Evolutionary conservation across 2,329 filamentous ascomycete genomes (phyloP).

Genomic region (Ophiostoma sp.): DNA sequence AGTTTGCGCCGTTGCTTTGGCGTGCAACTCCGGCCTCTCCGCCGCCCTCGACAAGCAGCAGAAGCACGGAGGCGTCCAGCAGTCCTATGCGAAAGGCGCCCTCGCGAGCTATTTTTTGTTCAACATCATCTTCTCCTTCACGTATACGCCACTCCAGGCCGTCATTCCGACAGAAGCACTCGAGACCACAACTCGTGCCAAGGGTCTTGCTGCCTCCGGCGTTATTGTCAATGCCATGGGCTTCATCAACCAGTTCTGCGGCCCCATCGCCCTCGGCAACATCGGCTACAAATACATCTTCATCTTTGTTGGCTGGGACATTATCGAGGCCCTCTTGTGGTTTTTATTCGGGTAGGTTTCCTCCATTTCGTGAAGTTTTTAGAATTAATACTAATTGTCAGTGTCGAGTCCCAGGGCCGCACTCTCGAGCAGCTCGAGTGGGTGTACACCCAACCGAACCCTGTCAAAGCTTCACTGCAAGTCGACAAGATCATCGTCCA

Average conservation of each 20-base stretch:
- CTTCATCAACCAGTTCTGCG: conserved; percentile 46
- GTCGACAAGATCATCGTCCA: conserved; percentile 45
- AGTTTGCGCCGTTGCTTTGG: background rate
- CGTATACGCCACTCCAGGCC: conserved; percentile 46
- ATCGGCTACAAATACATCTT: conserved; percentile 42
- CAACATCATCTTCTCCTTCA: conserved; percentile 46
- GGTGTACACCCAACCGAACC: conserved; percentile 46
- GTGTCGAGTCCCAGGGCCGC: conserved; percentile 46
- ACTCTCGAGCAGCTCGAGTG: conserved; percentile 47
- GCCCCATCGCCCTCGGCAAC: conserved; percentile 42
- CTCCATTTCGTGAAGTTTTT: background rate
- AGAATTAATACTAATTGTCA: conserved; percentile 33
- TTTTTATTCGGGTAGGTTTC: background rate
- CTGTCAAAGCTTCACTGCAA: conserved; percentile 45
- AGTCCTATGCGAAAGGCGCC: conserved; percentile 39
- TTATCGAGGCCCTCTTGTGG: background rate
- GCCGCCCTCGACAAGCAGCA: background rate
- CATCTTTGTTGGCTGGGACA: conserved; percentile 28
- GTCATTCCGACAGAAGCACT: conserved; percentile 44
- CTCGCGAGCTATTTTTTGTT: conserved; percentile 46
- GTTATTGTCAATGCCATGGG: conserved; percentile 42
- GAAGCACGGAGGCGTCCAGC: conserved; percentile 33
- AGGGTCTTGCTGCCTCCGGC: conserved; percentile 44
- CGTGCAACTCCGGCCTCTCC: background rate
- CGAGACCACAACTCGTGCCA: conserved; percentile 47